Percentiles rank a stretch among this genome's conserved stretches.
Evolutionary conservation across 805 yeast species (phyloP).

Genomic region (Candida loeiensis): DNA sequence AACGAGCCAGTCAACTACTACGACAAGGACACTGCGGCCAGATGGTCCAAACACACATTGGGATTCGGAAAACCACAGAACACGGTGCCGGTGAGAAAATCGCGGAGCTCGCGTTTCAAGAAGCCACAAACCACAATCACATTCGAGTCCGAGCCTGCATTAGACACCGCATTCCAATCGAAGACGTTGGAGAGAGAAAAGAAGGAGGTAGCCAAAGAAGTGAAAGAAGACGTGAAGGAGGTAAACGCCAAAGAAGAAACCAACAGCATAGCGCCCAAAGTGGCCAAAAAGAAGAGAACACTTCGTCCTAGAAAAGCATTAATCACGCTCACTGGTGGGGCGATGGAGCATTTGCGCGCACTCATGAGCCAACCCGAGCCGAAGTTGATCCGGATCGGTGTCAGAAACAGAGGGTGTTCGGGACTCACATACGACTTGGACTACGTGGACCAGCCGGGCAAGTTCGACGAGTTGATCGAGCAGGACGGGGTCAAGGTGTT

Average conservation of each 20-base stretch:
- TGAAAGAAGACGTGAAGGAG: neutral
- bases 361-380: constrained; percentile 81
- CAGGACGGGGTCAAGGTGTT: constrained; percentile 93
- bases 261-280: too few species aligned
- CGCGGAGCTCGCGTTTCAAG: constrained; percentile 30
- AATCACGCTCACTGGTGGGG: constrained; percentile 73
- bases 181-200: neutral
- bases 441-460: constrained; percentile 87
- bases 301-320: constrained; percentile 88
- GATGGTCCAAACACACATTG: constrained; percentile 34
- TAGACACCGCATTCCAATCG: constrained; percentile 1
- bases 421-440: constrained; percentile 90
- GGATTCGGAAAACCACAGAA: constrained; percentile 12
- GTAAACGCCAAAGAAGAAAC: constrained; percentile 6
- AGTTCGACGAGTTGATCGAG: constrained; percentile 88
- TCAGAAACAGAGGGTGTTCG: constrained; percentile 94
- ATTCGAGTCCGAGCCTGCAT: constrained; percentile 6
- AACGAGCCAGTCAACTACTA: constrained; percentile 9
- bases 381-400: constrained; percentile 85
- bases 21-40: constrained; percentile 13
- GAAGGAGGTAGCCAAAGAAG: neutral
- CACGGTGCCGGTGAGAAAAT: constrained; percentile 22
- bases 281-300: constrained; percentile 47
- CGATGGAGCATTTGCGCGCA: constrained; percentile 64
- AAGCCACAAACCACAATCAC: constrained; percentile 9